Evolutionary conservation across 345 rosid genomes (phyloP).

Genomic region (Leavenworthia alabamica): DNA sequence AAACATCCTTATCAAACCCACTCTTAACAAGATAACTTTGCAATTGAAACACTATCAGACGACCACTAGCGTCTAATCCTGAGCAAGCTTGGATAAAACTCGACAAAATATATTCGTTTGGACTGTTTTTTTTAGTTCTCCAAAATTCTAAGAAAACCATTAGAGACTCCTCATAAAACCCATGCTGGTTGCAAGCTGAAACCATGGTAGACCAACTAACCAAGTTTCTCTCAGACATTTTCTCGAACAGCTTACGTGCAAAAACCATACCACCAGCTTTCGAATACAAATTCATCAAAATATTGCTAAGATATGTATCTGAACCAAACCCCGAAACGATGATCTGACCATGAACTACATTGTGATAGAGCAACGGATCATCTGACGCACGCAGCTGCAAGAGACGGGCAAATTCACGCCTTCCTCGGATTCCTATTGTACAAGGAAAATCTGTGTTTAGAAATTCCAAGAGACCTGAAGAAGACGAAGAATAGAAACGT

Average conservation of each 20-base stretch:
- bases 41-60: slow-evolving; percentile 39
- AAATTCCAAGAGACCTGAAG: slow-evolving; percentile 13
- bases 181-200: slow-evolving; percentile 50
- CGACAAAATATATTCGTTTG: slow-evolving; percentile 60
- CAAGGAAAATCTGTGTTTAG: slow-evolving; percentile 22
- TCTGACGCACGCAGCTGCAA: slow-evolving; percentile 31
- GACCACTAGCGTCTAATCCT: slow-evolving; percentile 25
- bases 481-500: slow-evolving; percentile 13
- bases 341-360: slow-evolving; percentile 45
- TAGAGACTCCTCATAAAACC: slow-evolving; percentile 41
- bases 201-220: slow-evolving; percentile 70
- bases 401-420: slow-evolving; percentile 39
- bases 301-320: slow-evolving; percentile 43
- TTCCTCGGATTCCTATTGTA: slow-evolving; percentile 2
- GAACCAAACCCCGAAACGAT: slow-evolving; percentile 35
- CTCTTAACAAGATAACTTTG: slow-evolving; percentile 47
- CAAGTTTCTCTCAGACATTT: slow-evolving; percentile 51
- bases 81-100: slow-evolving; percentile 55
- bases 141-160: slow-evolving; percentile 38
- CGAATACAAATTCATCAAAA: slow-evolving; percentile 34
- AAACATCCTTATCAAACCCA: slow-evolving; percentile 55
- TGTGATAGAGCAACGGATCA: slow-evolving; percentile 13
- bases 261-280: slow-evolving; percentile 17
- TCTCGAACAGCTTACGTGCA: slow-evolving; percentile 50
- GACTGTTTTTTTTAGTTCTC: slow-evolving; percentile 32